Percentiles rank a stretch among this genome's conserved stretches.
These are phyloP conservation scores for Pseudoneurospora amorphoporcata DNA, from an alignment of 495 filamentous ascomycete species.

Conservation along the genomic window DNA sequence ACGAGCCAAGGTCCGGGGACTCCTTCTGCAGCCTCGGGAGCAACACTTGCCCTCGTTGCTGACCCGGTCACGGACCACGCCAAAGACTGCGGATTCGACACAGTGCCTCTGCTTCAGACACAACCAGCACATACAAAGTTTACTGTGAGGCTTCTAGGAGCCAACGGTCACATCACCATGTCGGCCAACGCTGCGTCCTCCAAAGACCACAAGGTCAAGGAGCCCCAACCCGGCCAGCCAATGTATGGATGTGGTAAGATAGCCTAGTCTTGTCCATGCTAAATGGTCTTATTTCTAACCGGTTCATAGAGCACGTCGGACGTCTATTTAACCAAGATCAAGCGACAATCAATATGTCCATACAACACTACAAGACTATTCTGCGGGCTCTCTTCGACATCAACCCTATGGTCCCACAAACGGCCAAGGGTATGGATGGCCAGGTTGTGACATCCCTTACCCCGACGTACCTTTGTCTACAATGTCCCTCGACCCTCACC, in stretches of 20 bases:
- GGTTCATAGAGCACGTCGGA: conserved; percentile 40
- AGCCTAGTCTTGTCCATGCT: not conserved
- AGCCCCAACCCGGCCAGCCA: conserved; percentile 39
- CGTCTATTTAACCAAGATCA: conserved; percentile 39
- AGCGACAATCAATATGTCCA: conserved; percentile 38
- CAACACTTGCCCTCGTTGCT: not conserved
- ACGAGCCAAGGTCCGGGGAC: not conserved
- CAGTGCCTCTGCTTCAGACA: not conserved
- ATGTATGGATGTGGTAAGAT: conserved; percentile 45
- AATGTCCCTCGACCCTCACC: conserved; percentile 51
- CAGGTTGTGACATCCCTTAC: conserved; percentile 39
- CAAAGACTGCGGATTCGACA: not conserved
- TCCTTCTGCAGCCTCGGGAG: not conserved
- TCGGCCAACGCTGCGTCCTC: conserved; percentile 30
- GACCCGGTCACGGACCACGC: not conserved
- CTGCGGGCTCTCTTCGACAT: conserved; percentile 41
- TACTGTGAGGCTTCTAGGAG: conserved; percentile 22
- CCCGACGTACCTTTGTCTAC: conserved; percentile 59
- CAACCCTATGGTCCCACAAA: conserved; percentile 38
- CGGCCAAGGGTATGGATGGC: conserved; percentile 35
- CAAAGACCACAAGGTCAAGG: conserved; percentile 42
- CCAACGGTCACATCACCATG: conserved; percentile 32
- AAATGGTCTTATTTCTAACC: conserved; percentile 10
- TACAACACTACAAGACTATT: conserved; percentile 44
- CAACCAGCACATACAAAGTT: not conserved